phyloP scores from a whole-genome alignment of 805 yeast species.

The Candida endomychidarum region DNA sequence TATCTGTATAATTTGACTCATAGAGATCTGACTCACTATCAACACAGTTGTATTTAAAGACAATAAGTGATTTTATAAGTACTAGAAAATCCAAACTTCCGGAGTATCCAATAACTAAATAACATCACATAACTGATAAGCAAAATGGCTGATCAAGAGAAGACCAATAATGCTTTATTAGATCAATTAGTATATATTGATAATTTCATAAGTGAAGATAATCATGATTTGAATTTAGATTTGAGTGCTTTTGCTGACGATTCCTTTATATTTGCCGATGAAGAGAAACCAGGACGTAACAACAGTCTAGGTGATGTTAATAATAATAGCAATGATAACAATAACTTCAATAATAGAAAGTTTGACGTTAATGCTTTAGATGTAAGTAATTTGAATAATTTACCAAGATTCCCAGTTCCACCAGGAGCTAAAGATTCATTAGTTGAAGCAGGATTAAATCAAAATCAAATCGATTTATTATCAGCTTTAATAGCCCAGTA shows the following conservation, averaged over 20 bases:
- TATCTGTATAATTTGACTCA: neutral
- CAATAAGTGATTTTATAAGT: too few species aligned
- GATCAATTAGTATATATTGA: conserved; percentile 83
- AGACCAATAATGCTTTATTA: conserved; percentile 41
- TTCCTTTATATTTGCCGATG: conserved; percentile 77
- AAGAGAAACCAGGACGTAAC: conserved; percentile 57
- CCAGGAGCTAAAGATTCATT: conserved; percentile 67
- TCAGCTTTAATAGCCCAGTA: conserved; percentile 75
- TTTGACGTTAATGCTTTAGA: conserved; percentile 2
- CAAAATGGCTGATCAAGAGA: conserved; percentile 14
- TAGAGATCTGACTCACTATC: neutral
- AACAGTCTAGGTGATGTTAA: conserved; percentile 14
- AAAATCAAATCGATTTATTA: conserved; percentile 69
- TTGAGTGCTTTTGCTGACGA: conserved; percentile 83
- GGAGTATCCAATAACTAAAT: too few species aligned
- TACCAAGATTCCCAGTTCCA: conserved; percentile 69
- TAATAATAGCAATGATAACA: neutral
- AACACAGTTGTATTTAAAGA: conserved; percentile 18
- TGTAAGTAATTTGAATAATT: conserved; percentile 17
- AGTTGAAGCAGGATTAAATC: conserved; percentile 63
- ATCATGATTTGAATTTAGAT: conserved; percentile 45
- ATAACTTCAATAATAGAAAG: neutral
- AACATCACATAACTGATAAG: neutral
- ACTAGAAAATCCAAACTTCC: too few species aligned
- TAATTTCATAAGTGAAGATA: conserved; percentile 62